A percentile compares a stretch with the other conserved stretches of the same genome.
These are phyloP conservation scores for Buddleja alternifolia DNA, from an alignment of 257 asterid genomes.

Conservation along the genomic window DNA sequence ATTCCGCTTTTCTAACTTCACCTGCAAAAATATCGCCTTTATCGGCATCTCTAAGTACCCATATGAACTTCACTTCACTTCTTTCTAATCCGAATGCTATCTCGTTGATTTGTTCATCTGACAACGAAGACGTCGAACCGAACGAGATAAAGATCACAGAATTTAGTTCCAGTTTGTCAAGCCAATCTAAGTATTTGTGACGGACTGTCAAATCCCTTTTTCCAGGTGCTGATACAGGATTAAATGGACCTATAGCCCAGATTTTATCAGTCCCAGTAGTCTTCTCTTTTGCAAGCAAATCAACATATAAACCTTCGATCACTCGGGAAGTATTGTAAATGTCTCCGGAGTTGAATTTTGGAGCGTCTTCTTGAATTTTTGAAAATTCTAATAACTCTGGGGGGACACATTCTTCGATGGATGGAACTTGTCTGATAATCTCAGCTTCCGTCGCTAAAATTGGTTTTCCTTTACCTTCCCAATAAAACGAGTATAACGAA, in stretches of 20 bases:
- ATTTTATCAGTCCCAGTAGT: conserved; percentile 15
- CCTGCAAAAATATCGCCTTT: conserved; percentile 50
- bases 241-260: conserved; percentile 66
- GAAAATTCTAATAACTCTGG: conserved; percentile 38
- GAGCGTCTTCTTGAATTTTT: conserved; percentile 16
- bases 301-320: conserved; percentile 50
- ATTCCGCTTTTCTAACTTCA: conserved; percentile 24
- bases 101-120: conserved; percentile 50
- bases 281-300: conserved; percentile 36
- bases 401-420: conserved; percentile 34
- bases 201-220: neutral
- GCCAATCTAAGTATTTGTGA: conserved; percentile 52
- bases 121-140: conserved; percentile 56
- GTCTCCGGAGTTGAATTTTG: conserved; percentile 33
- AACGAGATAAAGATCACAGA: conserved; percentile 61
- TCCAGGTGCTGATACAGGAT: conserved; percentile 26
- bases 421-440: conserved; percentile 34
- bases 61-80: conserved; percentile 54
- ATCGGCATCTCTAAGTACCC: conserved; percentile 73
- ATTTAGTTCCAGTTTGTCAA: conserved; percentile 39
- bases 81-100: conserved; percentile 54
- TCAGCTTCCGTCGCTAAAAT: neutral
- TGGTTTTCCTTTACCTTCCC: conserved; percentile 23
- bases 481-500: conserved; percentile 29
- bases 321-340: conserved; percentile 44